These are phyloP conservation scores for Monosporozyma unispora DNA, from an alignment of 805 yeast genomes.

Conservation along the genomic window DNA sequence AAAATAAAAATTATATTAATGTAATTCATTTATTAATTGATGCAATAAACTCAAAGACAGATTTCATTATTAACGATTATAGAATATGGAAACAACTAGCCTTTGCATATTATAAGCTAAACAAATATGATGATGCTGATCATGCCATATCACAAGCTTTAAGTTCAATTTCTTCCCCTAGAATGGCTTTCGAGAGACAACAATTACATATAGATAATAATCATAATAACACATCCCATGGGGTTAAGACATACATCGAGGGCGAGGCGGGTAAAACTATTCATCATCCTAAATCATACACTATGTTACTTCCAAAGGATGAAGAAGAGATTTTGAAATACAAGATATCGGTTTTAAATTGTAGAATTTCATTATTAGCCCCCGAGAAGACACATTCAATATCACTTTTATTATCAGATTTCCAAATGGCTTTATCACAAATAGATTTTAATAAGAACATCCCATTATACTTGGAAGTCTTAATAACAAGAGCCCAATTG, in stretches of 20 bases:
- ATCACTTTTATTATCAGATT: constrained; percentile 8
- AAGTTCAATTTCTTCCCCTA: background rate
- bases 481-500: constrained; percentile 18
- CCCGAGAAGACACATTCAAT: constrained; percentile 6
- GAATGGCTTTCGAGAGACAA: background rate
- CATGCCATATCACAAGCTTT: constrained; percentile 12
- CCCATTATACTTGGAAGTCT: constrained; percentile 12
- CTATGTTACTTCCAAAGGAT: background rate
- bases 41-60: constrained; percentile 11
- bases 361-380: constrained; percentile 13
- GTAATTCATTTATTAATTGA: constrained; percentile 12
- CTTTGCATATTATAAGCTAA: constrained; percentile 15
- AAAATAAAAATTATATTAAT: constrained; percentile 10
- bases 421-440: constrained; percentile 11
- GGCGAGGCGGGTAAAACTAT: too few species aligned
- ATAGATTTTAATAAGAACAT: constrained; percentile 8
- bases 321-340: background rate
- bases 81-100: constrained; percentile 20
- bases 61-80: constrained; percentile 7
- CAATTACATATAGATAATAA: background rate
- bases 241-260: background rate
- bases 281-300: background rate
- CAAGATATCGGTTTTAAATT: constrained; percentile 11
- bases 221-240: background rate
- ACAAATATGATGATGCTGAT: constrained; percentile 18